A percentile compares a stretch with the other conserved stretches of the same genome.
phyloP scores from a whole-genome alignment of 78 protist species.

The Dictyostelium capitatum region DNA sequence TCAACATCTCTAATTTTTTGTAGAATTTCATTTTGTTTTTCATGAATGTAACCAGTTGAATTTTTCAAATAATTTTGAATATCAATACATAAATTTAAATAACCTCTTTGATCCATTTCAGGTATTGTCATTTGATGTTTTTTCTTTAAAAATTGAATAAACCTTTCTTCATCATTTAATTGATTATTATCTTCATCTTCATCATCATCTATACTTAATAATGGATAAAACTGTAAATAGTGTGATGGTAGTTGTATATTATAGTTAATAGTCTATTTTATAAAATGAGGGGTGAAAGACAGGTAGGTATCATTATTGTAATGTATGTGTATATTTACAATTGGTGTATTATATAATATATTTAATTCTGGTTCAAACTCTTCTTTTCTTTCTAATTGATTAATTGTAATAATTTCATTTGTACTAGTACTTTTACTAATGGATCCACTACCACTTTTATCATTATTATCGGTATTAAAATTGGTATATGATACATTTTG shows the following conservation, averaged over 20 bases:
- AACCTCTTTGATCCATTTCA: slow-evolving; percentile 54
- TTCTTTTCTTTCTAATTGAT: slow-evolving; percentile 16
- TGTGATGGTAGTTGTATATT: neutral
- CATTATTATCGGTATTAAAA: neutral
- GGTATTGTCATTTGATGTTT: slow-evolving; percentile 27
- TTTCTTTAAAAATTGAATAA: slow-evolving; percentile 10
- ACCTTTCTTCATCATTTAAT: slow-evolving; percentile 3
- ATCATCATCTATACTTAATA: slow-evolving; percentile 13
- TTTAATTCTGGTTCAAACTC: slow-evolving; percentile 45
- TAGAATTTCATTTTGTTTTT: slow-evolving; percentile 38
- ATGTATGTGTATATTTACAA: slow-evolving; percentile 17
- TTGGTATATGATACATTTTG: neutral
- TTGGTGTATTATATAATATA: slow-evolving; percentile 30
- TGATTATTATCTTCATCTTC: neutral
- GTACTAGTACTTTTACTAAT: slow-evolving; percentile 2
- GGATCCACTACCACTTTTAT: neutral
- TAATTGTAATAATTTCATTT: slow-evolving; percentile 55
- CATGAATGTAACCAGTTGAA: slow-evolving; percentile 69
- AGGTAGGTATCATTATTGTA: no score
- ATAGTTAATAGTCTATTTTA: neutral
- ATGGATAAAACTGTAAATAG: slow-evolving; percentile 40
- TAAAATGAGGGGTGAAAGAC: neutral
- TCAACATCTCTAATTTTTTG: slow-evolving; percentile 47
- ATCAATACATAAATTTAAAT: slow-evolving; percentile 59
- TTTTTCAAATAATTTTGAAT: slow-evolving; percentile 73